Conservation (phyloP, 2,329 filamentous ascomycete species). For the Fusarium floridanum region DNA sequence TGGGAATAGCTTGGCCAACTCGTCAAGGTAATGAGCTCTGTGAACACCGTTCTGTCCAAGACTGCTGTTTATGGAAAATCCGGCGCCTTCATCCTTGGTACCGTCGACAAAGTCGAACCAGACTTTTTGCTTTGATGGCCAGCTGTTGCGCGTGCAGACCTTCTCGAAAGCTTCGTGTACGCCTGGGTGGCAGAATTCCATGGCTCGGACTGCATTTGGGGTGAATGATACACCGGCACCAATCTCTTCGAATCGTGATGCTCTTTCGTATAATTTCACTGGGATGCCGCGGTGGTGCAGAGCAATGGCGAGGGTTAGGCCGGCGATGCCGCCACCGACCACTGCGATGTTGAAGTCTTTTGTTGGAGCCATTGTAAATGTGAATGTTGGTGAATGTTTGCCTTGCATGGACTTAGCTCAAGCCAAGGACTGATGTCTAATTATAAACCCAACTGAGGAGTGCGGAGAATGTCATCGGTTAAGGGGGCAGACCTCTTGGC, state of each 20-base stretch:
- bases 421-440: background rate
- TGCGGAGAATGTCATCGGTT: background rate
- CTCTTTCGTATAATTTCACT: slow-evolving; percentile 62
- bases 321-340: slow-evolving; percentile 65
- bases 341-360: slow-evolving; percentile 56
- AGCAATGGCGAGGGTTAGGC: slow-evolving; percentile 61
- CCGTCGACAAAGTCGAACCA: slow-evolving; percentile 46
- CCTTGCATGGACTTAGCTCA: background rate
- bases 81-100: slow-evolving; percentile 14
- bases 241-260: slow-evolving; percentile 57
- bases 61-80: slow-evolving; percentile 35
- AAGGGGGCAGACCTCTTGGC: background rate
- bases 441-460: background rate
- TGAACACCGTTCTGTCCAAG: slow-evolving; percentile 51
- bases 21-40: slow-evolving; percentile 56
- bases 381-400: background rate
- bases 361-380: background rate
- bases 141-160: slow-evolving; percentile 43
- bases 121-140: slow-evolving; percentile 37
- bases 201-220: slow-evolving; percentile 63
- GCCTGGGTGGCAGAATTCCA: slow-evolving; percentile 55
- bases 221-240: slow-evolving; percentile 66
- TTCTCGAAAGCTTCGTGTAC: slow-evolving; percentile 50
- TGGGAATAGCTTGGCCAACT: slow-evolving; percentile 56
- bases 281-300: slow-evolving; percentile 58